These are phyloP conservation scores for Cercospora sp. DNA, from an alignment of 2,329 filamentous ascomycete species.

Conservation along the genomic window DNA sequence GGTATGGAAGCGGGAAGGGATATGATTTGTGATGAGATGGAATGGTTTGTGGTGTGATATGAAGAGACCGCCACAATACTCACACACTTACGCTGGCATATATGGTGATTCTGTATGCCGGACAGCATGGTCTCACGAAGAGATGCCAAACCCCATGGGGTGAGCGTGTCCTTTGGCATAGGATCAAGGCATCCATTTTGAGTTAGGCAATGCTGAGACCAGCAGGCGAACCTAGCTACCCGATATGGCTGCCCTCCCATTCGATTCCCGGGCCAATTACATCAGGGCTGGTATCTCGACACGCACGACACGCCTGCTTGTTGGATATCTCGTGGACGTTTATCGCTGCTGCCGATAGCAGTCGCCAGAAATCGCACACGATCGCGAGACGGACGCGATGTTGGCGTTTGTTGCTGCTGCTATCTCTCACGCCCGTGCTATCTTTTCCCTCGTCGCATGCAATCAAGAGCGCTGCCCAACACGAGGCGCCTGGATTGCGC, in stretches of 20 bases:
- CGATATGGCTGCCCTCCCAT: constrained; percentile 15
- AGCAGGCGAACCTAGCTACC: constrained; percentile 12
- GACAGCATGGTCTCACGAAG: constrained; percentile 13
- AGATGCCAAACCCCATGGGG: constrained; percentile 22
- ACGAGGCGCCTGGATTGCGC: not conserved
- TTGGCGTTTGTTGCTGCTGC: not conserved
- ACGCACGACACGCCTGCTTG: not conserved
- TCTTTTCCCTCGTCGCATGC: constrained; percentile 4
- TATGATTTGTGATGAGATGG: not conserved
- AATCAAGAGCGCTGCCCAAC: not conserved
- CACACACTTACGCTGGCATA: constrained; percentile 15
- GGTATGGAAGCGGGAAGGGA: not conserved
- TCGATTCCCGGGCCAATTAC: constrained; percentile 2
- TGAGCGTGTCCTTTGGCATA: constrained; percentile 17
- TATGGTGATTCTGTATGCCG: constrained; percentile 15
- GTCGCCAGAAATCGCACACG: constrained; percentile 13
- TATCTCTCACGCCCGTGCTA: constrained; percentile 5
- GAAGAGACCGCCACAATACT: not conserved
- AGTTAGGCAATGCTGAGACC: constrained; percentile 18
- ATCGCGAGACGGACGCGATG: constrained; percentile 6
- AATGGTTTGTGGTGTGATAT: constrained; percentile 4
- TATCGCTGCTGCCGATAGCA: constrained; percentile 12
- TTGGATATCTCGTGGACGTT: not conserved
- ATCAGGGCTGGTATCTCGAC: constrained; percentile 8
- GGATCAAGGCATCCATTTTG: constrained; percentile 10